Base-by-base conservation (phyloP, 2,329 filamentous ascomycete species). In the Beauveria pseudobassiana region DNA sequence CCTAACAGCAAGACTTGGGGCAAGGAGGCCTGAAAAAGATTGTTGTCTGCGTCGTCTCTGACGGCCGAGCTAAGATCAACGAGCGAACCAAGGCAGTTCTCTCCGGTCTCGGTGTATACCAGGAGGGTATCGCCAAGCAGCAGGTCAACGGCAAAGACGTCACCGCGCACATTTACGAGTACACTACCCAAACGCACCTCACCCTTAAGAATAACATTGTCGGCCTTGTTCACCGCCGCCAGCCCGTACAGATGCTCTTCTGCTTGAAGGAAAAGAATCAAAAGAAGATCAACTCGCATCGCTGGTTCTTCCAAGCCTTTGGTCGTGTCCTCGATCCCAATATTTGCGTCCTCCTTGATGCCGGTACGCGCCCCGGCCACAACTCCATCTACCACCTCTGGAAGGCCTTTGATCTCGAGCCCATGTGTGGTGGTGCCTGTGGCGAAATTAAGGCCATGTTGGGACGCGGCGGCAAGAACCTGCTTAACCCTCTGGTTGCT, bases 361-460 rank as follows among this genome's bases (percentile, higher is more conserved):
- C 95, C 1, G 95, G 95, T 78, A 99, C 95, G 0, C 93, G 92
- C 67, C 95, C 95, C 0, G 95, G 95, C 59, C 90, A 87, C 65
- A 92, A 92, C 74, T 98, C 93, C 22, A 95, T 99, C 72, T 99
- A 99, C 75, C 91, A 97, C 66, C 83, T 99, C 4, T 99, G 95
- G 95, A 97, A 97, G 77, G 93, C 93, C 0, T 99, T 99, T 69
- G 95, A 99, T 69, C 82, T 98, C 34, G 93, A 98, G 74, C 95
- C 95, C 52, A 97, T 96, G 88, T 98, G 95, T 72, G 95, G 89
- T 67, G 95, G 95, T 68, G 93, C 95, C 69, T 99, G 95, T 75
- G 95, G 95, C 76, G 95, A 99, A 75, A 99, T 99, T 80, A 98
- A 99, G 76, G 93, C 93, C 66, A 97, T 98, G 93, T 81, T 98